Evolutionary conservation across 345 rosid genomes (phyloP).

Genomic region (Eucalyptus regnans): DNA sequence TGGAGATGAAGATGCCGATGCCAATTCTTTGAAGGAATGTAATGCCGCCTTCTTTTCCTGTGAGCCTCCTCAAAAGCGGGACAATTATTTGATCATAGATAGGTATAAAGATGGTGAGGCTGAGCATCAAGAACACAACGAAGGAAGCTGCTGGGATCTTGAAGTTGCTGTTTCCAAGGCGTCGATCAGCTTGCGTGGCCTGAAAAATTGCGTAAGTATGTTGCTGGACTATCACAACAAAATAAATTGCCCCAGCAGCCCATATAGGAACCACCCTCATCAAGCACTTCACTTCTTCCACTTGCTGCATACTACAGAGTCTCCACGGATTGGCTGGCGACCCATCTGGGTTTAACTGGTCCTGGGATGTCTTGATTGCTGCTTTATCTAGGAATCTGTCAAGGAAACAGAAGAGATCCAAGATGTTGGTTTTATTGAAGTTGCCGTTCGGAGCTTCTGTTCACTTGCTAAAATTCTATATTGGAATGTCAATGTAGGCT

Average conservation of each 20-base stretch:
- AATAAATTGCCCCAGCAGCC: constrained; percentile 13
- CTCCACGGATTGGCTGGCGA: constrained; percentile 39
- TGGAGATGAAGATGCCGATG: constrained; percentile 9
- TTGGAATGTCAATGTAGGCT: not conserved
- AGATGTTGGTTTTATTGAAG: not conserved
- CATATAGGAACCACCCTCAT: constrained; percentile 36
- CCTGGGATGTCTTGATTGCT: constrained; percentile 17
- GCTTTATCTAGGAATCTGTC: constrained; percentile 30
- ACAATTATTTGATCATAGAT: constrained; percentile 25
- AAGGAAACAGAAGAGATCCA: not conserved
- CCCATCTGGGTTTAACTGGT: constrained; percentile 25
- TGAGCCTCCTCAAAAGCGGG: constrained; percentile 15
- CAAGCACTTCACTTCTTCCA: constrained; percentile 42
- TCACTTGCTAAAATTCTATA: not conserved
- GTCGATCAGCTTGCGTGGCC: constrained; percentile 26
- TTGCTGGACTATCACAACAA: constrained; percentile 19
- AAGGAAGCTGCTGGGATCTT: constrained; percentile 32
- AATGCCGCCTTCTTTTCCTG: constrained; percentile 34
- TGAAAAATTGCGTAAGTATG: constrained; percentile 36
- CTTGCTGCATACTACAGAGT: constrained; percentile 45
- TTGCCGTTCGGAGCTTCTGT: not conserved
- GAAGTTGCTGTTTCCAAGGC: constrained; percentile 17
- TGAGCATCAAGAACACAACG: constrained; percentile 28
- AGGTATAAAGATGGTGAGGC: constrained; percentile 21
- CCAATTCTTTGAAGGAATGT: constrained; percentile 41